Base-by-base conservation (phyloP, 73 alveolate genomes). In the Blepharisma stoltei region DNA sequence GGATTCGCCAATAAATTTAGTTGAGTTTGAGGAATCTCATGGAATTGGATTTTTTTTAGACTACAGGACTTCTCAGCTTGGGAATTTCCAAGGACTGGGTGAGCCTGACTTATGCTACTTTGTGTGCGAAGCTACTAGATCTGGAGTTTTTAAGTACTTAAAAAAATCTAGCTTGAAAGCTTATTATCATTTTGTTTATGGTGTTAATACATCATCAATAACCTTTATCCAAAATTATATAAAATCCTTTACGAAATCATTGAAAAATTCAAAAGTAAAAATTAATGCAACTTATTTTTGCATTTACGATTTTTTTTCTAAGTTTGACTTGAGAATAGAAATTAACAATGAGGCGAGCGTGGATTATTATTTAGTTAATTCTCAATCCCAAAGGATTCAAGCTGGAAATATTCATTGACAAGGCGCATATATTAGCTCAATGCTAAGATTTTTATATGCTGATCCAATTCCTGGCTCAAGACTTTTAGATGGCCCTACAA, bases 101-200 rank as follows among this genome's bases (percentile, higher is more conserved):
- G 79, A 80, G 6, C 80, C 84, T 6, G 84, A 77, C 27, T 37
- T 44, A 6, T 77, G 84, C 71, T 77, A 44, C 38, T 9, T 77
- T 44, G 77, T 54, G 45, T 41, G 75, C 11, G 84, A 77, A 43
- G 0, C 54, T 23, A 23, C 3, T 2, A 55, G 43, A 77, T 47
- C 75, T 7, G 75, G 54, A 6, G 23, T 54, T 80, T 54, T 23
- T 43, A 68, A 68, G 6, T 38, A n/a, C 37, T n/a, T 38, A 18
- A 18, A 11, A n/a, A n/a, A 23, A 23, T 23, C 73, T 20, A 8
- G 5, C 2, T 0, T 8, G 11, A 68, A 68, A 27, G 11, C 38
- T 11, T 68, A 4, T 60, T 77, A 49, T 55, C 84, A 77, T 43
- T 77, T 54, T 37, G 71, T 77, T 23, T 54, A 77, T 55, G 84